Evolutionary conservation across 2,329 filamentous ascomycete species (phyloP).

Genomic region (Penicillium oxalicum): DNA sequence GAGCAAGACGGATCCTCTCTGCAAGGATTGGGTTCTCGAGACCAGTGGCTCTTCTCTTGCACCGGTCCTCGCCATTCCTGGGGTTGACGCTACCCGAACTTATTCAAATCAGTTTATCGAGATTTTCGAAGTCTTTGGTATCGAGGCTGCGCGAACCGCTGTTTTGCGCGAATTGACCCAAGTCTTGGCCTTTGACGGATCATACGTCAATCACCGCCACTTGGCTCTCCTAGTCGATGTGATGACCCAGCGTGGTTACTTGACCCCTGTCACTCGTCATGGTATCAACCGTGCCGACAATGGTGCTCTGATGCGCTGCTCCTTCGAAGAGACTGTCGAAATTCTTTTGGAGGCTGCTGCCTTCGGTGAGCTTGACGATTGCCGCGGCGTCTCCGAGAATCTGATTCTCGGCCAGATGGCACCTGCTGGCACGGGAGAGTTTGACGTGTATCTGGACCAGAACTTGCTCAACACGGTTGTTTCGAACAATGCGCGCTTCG

Average conservation of each 20-base stretch:
- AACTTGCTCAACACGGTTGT: constrained; percentile 94
- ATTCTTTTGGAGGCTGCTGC: constrained; percentile 94
- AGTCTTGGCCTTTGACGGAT: constrained; percentile 96
- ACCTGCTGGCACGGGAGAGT: constrained; percentile 93
- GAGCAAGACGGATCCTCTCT: constrained; percentile 65
- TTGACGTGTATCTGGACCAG: constrained; percentile 87
- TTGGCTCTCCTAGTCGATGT: constrained; percentile 92
- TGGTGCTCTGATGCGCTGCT: constrained; percentile 97
- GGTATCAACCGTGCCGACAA: constrained; percentile 98
- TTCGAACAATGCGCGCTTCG: constrained; percentile 81
- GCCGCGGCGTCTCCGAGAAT: constrained; percentile 96
- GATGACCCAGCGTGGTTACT: constrained; percentile 90
- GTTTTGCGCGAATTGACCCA: constrained; percentile 83
- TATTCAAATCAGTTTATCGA: constrained; percentile 96
- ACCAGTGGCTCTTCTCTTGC: constrained; percentile 85
- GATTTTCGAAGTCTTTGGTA: constrained; percentile 89
- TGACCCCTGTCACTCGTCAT: constrained; percentile 95
- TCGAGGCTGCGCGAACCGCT: constrained; percentile 84
- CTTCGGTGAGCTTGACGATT: constrained; percentile 92
- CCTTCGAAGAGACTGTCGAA: constrained; percentile 98
- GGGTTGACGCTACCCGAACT: constrained; percentile 78
- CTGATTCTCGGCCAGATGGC: constrained; percentile 97
- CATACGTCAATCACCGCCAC: constrained; percentile 98
- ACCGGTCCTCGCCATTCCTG: constrained; percentile 76
- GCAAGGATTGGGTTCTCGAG: constrained; percentile 92